Conservation (phyloP, 371 early-diverging fungal genomes). For the Cokeromyces recurvatus region DNA sequence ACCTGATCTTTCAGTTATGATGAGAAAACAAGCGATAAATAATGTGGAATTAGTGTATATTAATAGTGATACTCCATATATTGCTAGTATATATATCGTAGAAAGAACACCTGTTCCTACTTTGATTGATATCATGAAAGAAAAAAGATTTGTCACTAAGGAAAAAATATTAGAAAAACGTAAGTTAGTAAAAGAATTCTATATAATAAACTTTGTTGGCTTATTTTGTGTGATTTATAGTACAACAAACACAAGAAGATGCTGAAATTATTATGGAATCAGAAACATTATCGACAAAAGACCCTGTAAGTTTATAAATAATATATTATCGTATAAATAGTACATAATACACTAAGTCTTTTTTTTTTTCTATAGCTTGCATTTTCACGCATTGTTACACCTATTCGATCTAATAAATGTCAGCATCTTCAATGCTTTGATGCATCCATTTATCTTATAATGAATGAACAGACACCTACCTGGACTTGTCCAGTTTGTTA, state of each 20-base stretch:
- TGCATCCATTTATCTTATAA: constrained; percentile 54
- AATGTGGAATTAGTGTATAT: constrained; percentile 55
- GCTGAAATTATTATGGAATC: constrained; percentile 49
- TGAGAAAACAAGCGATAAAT: constrained; percentile 28
- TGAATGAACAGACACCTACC: constrained; percentile 67
- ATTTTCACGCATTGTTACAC: constrained; percentile 57
- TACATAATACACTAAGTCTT: too few relatives aligned
- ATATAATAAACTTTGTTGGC: too few relatives aligned
- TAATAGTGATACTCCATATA: constrained; percentile 46
- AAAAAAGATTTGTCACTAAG: constrained; percentile 34
- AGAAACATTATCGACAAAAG: constrained; percentile 52
- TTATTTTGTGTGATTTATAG: constrained; percentile 1
- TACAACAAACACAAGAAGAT: constrained; percentile 37
- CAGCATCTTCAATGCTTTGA: constrained; percentile 79
- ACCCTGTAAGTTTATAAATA: constrained; percentile 41
- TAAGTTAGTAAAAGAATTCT: constrained; percentile 21
- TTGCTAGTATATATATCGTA: constrained; percentile 42
- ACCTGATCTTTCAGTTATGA: constrained; percentile 50
- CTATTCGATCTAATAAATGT: constrained; percentile 59
- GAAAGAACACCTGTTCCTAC: constrained; percentile 35
- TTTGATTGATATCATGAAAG: constrained; percentile 40
- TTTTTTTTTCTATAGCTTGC: too few relatives aligned
- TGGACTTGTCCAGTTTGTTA: constrained; percentile 78
- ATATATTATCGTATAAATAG: too few relatives aligned
- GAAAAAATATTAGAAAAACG: constrained; percentile 42